phyloP scores from a whole-genome alignment of 1,284 basidiomycete genomes.

The Cryptococcus neoformans region DNA sequence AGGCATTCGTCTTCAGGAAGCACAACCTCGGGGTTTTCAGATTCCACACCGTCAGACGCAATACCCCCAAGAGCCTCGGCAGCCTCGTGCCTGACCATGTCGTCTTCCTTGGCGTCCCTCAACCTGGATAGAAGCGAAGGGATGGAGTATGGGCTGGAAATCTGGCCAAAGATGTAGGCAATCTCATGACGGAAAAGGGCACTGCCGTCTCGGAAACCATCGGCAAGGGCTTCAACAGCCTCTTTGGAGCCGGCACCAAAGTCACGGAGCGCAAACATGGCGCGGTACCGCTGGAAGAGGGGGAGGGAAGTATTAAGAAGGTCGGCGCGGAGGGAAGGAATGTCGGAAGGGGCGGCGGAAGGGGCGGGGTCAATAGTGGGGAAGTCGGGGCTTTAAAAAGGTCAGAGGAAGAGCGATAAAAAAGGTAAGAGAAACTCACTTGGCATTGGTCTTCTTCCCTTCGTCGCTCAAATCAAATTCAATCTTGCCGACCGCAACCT shows the following conservation, averaged over 20 bases:
- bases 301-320: slow-evolving; percentile 68
- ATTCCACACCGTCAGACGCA: slow-evolving; percentile 66
- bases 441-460: slow-evolving; percentile 40
- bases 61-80: slow-evolving; percentile 98
- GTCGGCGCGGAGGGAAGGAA: slow-evolving; percentile 58
- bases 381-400: slow-evolving; percentile 59
- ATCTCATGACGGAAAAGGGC: slow-evolving; percentile 97
- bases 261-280: slow-evolving; percentile 97
- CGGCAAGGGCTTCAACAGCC: slow-evolving; percentile 87
- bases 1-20: slow-evolving; percentile 30
- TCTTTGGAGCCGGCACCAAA: slow-evolving; percentile 61
- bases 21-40: slow-evolving; percentile 14
- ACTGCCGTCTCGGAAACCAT: slow-evolving; percentile 80
- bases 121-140: slow-evolving; percentile 80
- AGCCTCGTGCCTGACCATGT: slow-evolving; percentile 99
- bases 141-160: slow-evolving; percentile 84
- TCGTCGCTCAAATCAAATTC: slow-evolving; percentile 74
- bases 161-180: slow-evolving; percentile 96
- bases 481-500: slow-evolving; percentile 95
- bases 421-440: slow-evolving; percentile 31
- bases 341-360: slow-evolving; percentile 41
- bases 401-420: neutral
- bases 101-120: slow-evolving; percentile 68
- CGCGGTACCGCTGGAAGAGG: slow-evolving; percentile 92
- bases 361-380: slow-evolving; percentile 95